Conservation (phyloP, 1,139 yeast species). For the Saccharomycopsis hybrid region DNA sequence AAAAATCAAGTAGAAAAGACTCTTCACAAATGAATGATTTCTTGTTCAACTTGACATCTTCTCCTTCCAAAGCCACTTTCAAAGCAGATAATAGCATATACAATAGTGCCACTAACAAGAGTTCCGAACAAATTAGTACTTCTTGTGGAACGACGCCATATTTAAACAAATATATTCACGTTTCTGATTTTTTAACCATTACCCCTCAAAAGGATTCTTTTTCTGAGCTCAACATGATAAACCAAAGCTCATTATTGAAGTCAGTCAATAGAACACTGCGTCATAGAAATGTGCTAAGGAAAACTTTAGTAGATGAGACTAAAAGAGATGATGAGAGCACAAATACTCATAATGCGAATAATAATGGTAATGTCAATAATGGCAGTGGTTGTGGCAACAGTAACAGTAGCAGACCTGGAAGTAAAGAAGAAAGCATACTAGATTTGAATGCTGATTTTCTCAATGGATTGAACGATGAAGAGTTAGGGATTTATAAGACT, state of each 20-base stretch:
- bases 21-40: background rate
- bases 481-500: slow-evolving; percentile 5
- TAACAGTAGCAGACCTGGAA: too few relatives aligned
- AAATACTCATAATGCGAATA: too few relatives aligned
- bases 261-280: background rate
- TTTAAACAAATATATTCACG: slow-evolving; percentile 8
- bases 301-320: too few relatives aligned
- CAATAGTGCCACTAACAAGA: background rate
- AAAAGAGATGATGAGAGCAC: background rate
- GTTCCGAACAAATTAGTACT: background rate
- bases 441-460: background rate
- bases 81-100: background rate
- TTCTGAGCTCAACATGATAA: background rate
- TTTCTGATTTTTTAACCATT: slow-evolving; percentile 8
- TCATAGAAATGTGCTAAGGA: too few relatives aligned
- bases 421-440: background rate
- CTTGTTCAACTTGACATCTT: slow-evolving; percentile 2
- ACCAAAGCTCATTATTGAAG: slow-evolving; percentile 9
- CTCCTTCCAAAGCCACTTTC: slow-evolving; percentile 5
- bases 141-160: slow-evolving; percentile 1
- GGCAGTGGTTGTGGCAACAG: background rate
- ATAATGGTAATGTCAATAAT: background rate
- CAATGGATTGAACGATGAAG: background rate
- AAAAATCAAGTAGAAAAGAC: background rate
- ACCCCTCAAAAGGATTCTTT: slow-evolving; percentile 13